Base-by-base conservation (phyloP, 208 protist genomes). In the Perkinsela sp. region DNA sequence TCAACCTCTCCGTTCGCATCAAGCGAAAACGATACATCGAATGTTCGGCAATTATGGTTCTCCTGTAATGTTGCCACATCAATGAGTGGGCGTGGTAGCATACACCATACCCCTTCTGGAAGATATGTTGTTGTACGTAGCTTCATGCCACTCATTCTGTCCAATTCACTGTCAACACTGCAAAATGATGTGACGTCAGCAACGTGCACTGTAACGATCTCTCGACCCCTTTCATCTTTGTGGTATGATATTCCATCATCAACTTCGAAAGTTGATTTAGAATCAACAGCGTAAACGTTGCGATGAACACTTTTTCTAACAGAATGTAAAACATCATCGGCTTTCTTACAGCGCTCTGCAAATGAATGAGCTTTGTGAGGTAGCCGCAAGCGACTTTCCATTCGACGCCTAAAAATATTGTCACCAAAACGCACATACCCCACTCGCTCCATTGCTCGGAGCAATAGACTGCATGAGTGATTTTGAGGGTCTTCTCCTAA, bases 141-240 rank as follows among this genome's bases (percentile, higher is more conserved):
- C 28, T 76, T 72, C 31, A 83, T 77, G 31, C 82, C 86, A 22
- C 83, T 91, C 48, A 88, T n/a, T 68, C 85, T 80, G 73, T 91
- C 83, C 31, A 91, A 75, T 28, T 74, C 31, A 70, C 78, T 85
- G 71, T 88, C 83, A 67, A 82, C 80, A 6, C 83, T 81, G 73
- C 85, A 91, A 73, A 88, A 89, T 32, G 87, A 83, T 0, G 85
- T 91, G 1, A 83, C 85, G 32, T 91, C 85, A 0, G 85, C 88
- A 0, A 91, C 83, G 73, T 87, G 86, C 69, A 91, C 85, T 0
- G 81, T 81, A 74, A 91, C 88, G 73, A 77, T 76, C 57, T 78
- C 71, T 72, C 78, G 74, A 0, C 83, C 85, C 0, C 77, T 91
- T 0, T 73, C 67, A 67, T 89, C 78, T 0, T 77, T 74, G 68